These are phyloP conservation scores for Teratosphaeria gauchensis DNA, from an alignment of 2,329 filamentous ascomycete species.

Conservation along the genomic window DNA sequence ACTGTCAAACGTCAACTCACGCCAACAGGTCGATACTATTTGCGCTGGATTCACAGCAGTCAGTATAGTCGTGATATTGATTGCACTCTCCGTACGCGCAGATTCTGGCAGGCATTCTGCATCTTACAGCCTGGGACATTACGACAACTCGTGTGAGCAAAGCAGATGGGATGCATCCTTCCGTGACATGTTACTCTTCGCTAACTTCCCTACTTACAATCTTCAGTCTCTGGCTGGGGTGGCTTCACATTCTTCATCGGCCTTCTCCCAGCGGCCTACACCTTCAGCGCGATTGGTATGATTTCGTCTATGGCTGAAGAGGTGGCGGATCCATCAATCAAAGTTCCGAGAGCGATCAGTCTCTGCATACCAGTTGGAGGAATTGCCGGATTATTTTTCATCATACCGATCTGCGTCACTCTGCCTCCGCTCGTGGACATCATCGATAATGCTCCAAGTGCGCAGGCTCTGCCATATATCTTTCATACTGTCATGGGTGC, in stretches of 20 bases:
- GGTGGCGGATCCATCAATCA: slow-evolving; percentile 42
- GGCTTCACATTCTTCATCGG: slow-evolving; percentile 55
- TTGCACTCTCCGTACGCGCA: slow-evolving; percentile 47
- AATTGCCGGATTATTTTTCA: slow-evolving; percentile 46
- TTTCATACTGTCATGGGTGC: slow-evolving; percentile 40
- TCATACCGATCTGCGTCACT: slow-evolving; percentile 45
- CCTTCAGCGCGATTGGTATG: slow-evolving; percentile 47
- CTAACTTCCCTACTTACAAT: not conserved
- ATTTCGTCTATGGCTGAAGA: slow-evolving; percentile 55
- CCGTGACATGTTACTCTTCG: not conserved
- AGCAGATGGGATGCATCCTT: not conserved
- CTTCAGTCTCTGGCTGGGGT: slow-evolving; percentile 47
- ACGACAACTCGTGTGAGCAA: slow-evolving; percentile 35
- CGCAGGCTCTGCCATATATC: slow-evolving; percentile 41
- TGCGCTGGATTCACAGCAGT: slow-evolving; percentile 48
- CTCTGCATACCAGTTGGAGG: slow-evolving; percentile 46
- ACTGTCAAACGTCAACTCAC: not conserved
- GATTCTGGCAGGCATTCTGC: slow-evolving; percentile 44
- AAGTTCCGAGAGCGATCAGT: slow-evolving; percentile 44
- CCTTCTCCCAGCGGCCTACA: slow-evolving; percentile 39
- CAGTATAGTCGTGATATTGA: slow-evolving; percentile 48
- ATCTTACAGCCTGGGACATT: slow-evolving; percentile 45
- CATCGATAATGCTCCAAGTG: slow-evolving; percentile 32
- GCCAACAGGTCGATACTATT: slow-evolving; percentile 42
- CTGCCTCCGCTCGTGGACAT: slow-evolving; percentile 40